Conservation (phyloP, 1,284 basidiomycete genomes). For the Bjerkandera adusta region DNA sequence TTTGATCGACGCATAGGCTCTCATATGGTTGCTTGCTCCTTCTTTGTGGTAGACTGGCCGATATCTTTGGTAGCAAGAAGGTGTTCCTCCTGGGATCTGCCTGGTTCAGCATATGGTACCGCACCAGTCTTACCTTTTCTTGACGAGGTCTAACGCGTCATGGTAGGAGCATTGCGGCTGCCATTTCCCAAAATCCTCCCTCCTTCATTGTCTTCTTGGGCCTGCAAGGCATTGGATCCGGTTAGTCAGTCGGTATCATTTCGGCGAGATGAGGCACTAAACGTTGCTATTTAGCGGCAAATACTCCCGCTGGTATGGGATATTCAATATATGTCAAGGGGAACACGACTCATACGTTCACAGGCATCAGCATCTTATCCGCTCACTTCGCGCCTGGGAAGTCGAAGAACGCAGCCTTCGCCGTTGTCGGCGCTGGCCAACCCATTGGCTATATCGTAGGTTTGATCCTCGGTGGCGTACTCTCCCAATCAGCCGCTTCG, state of each 20-base stretch:
- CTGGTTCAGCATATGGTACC: constrained; percentile 31
- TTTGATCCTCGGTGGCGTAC: constrained; percentile 32
- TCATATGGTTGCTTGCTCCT: constrained; percentile 32
- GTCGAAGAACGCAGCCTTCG: constrained; percentile 30
- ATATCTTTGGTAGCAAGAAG: constrained; percentile 35
- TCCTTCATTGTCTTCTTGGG: constrained; percentile 32
- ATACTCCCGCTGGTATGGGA: constrained; percentile 25
- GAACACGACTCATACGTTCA: background rate
- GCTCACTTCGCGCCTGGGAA: constrained; percentile 26
- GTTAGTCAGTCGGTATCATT: constrained; percentile 9
- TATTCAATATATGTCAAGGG: background rate
- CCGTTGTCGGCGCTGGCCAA: constrained; percentile 33
- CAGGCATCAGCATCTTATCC: constrained; percentile 28
- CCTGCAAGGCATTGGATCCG: constrained; percentile 32
- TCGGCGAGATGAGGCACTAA: background rate
- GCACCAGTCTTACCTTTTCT: background rate
- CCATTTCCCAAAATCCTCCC: constrained; percentile 26
- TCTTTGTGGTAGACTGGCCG: constrained; percentile 36
- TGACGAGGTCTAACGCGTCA: background rate
- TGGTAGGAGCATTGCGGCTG: constrained; percentile 31
- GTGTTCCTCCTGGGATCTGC: constrained; percentile 36
- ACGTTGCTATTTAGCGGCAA: constrained; percentile 18
- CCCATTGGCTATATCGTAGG: constrained; percentile 35
- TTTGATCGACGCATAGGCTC: constrained; percentile 20
- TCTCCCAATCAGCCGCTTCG: constrained; percentile 30